Evolutionary conservation across 768 basidiomycete genomes (phyloP).

Genomic region (Kwoniella bestiolae): DNA sequence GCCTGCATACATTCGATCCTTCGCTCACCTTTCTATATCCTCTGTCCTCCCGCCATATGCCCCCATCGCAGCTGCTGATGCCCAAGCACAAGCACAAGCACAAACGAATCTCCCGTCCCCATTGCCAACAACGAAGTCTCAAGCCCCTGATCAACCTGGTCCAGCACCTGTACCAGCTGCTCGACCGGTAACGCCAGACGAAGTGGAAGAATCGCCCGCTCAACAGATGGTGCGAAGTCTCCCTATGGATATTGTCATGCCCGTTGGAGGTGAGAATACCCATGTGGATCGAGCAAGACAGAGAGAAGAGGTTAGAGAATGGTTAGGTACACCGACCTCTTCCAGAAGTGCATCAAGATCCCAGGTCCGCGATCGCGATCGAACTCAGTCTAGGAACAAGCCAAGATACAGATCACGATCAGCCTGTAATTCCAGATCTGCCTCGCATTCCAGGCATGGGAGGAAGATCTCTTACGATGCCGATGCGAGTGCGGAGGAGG

Average conservation of each 20-base stretch:
- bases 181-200: conserved; percentile 6
- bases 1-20: conserved; percentile 39
- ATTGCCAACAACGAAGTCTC: background rate
- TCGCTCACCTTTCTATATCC: conserved; percentile 42
- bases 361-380: background rate
- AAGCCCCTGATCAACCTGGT: background rate
- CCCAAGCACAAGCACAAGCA: background rate
- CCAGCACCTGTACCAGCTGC: conserved; percentile 19
- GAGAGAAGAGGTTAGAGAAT: conserved; percentile 9
- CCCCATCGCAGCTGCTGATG: conserved; percentile 13
- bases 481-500: conserved; percentile 24
- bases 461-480: conserved; percentile 24
- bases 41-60: conserved; percentile 30
- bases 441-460: conserved; percentile 12
- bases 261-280: conserved; percentile 16
- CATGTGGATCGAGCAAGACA: conserved; percentile 8
- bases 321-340: conserved; percentile 12
- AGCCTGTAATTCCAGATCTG: conserved; percentile 1
- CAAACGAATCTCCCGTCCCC: conserved; percentile 7
- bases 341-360: conserved; percentile 7
- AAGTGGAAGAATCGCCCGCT: conserved; percentile 21
- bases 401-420: conserved; percentile 19
- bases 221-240: conserved; percentile 44
- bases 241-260: conserved; percentile 49
- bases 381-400: conserved; percentile 9